Base-by-base conservation (phyloP, 495 filamentous ascomycete genomes). In the Rhypophila decipiens region DNA sequence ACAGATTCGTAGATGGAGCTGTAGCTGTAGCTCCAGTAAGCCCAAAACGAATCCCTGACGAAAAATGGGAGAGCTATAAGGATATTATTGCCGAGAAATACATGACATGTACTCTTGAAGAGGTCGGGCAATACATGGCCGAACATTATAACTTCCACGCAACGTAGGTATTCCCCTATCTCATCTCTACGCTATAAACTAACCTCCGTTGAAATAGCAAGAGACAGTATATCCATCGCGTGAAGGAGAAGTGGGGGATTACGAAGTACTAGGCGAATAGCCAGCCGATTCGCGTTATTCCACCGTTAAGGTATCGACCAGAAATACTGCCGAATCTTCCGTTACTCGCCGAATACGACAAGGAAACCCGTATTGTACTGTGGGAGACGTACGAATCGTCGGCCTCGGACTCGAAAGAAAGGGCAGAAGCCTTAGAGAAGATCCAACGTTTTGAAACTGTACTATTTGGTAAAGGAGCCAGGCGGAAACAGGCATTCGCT, bases 371-470 rank as follows among this genome's bases (percentile, higher is more conserved):
- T 11, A 72, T 74, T 15, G 60, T 53, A 12, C 63, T 90, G 9
- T 88, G 83, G 75, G 63, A 71, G 12, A 56, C 71, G 9, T 74
- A 90, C 31, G 82, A 85, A 35, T 75, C 57, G 13, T 72, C 77
- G n/a, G 67, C 76, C 7, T 62, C 70, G 5, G 73, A 79, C 13
- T 77, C 70, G 3, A 46, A 65, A 1, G 78, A 84, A 43, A 81
- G 87, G 39, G 68, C 73, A 43, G 60, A 66, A 1, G 87, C 87
- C 1, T 81, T 83, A 57, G 63, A 66, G 11, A 86, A 82, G 58
- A 72, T 91, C 7, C 60, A 70, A 2, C 74, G 85, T 12, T 78
- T 90, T 42, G 78, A 85, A 0, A 72, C 76, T 44, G 83, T 76
- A 56, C 64, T 90, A 34, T 68, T 74, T 56, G 71, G 68, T 10